These are phyloP conservation scores for Avena sativa DNA, from an alignment of 176 grass and related monocot genomes.

Conservation along the genomic window DNA sequence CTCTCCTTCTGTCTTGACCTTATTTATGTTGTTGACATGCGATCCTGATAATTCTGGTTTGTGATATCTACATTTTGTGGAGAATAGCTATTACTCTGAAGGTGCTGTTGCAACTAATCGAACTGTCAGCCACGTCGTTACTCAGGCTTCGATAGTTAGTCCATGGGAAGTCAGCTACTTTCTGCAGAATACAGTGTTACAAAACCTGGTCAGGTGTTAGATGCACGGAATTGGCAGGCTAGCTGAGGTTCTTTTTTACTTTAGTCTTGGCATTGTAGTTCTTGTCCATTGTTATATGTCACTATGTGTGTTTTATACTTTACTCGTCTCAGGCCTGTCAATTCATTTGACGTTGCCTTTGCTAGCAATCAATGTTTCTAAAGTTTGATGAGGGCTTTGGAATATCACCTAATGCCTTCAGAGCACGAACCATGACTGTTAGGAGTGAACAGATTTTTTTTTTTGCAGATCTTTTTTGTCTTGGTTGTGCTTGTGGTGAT, in stretches of 20 bases:
- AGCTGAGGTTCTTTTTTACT: neutral
- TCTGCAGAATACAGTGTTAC: neutral
- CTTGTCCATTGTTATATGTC: neutral
- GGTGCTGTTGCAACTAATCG: neutral
- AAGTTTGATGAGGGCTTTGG: neutral
- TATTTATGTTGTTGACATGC: conserved; percentile 9
- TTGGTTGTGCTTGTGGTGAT: neutral
- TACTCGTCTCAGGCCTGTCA: neutral
- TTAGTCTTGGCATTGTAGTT: neutral
- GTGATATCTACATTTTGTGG: neutral
- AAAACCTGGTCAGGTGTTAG: neutral
- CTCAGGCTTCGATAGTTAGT: neutral
- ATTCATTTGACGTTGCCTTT: neutral
- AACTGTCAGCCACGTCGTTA: neutral
- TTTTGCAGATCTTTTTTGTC: neutral
- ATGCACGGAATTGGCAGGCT: neutral
- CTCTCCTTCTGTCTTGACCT: neutral
- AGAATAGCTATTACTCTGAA: neutral
- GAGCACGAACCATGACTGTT: neutral
- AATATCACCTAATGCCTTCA: neutral
- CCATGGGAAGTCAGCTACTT: neutral
- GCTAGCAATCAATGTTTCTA: neutral
- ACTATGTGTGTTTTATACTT: neutral
- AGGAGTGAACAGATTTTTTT: neutral
- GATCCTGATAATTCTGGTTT: neutral